These are phyloP conservation scores for Psilocybe tampanensis DNA, from an alignment of 768 basidiomycete species.

Conservation along the genomic window DNA sequence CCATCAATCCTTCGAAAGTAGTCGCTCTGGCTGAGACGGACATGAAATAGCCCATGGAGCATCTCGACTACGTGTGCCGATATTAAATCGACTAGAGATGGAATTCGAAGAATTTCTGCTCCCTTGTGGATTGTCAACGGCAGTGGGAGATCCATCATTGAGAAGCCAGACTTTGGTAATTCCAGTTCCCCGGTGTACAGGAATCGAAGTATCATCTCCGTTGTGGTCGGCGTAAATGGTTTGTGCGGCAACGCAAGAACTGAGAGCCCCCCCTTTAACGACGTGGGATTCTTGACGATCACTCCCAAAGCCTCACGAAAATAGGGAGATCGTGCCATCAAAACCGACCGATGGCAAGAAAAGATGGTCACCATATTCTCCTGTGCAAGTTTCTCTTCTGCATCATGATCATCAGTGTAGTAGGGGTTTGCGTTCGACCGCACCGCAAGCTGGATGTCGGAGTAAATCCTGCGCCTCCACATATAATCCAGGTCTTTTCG, in stretches of 20 bases:
- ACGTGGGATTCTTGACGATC: neutral
- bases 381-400: neutral
- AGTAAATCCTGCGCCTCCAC: neutral
- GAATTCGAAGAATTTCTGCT: neutral
- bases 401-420: neutral
- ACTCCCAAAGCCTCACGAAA: neutral
- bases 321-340: conserved; percentile 1
- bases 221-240: neutral
- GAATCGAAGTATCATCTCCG: conserved; percentile 4
- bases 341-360: neutral
- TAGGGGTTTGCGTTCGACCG: neutral
- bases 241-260: neutral
- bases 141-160: neutral
- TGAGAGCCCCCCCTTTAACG: too few species aligned
- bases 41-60: conserved; percentile 8
- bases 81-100: neutral
- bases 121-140: neutral
- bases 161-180: neutral
- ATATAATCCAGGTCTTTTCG: neutral
- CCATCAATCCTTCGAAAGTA: neutral
- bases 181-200: conserved; percentile 1
- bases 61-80: conserved; percentile 2
- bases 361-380: neutral
- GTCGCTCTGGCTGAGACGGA: neutral
- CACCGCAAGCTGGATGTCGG: neutral